Evolutionary conservation across 108 stramenopile genomes (phyloP).

Genomic region (Aurantiochytrium sp.): DNA sequence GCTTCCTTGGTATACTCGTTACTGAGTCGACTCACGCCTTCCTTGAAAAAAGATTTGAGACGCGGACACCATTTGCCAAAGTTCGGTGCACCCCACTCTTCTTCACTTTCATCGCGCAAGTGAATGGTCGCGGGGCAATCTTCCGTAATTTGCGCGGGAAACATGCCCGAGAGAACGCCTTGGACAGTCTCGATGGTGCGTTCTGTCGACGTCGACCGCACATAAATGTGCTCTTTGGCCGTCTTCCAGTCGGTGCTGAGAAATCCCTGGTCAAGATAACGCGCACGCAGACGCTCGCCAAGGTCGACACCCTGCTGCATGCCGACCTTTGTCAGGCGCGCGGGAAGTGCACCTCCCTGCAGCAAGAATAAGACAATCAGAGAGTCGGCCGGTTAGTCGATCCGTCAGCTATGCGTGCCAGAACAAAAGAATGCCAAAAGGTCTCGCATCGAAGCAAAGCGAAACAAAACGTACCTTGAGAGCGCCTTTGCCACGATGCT

Average conservation of each 20-base stretch:
- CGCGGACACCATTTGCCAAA: neutral
- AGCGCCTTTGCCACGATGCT: neutral
- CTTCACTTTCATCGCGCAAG: neutral
- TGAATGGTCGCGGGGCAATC: neutral
- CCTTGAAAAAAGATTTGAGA: neutral
- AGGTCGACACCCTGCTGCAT: neutral
- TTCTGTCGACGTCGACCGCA: neutral
- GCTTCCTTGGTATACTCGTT: neutral
- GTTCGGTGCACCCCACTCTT: neutral
- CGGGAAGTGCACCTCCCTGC: neutral
- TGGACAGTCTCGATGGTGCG: neutral
- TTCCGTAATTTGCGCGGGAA: neutral
- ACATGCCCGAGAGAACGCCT: neutral
- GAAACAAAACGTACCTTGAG: neutral
- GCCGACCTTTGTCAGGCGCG: neutral
- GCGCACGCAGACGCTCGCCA: neutral
- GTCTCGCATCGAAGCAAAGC: too few relatives aligned
- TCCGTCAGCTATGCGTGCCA: too few relatives aligned
- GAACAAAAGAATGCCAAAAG: too few relatives aligned
- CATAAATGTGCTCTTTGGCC: neutral
- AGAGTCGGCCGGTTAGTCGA: too few relatives aligned
- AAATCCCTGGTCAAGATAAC: neutral
- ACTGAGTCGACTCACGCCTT: neutral
- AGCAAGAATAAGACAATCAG: too few relatives aligned
- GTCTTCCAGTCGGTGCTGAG: neutral